These are phyloP conservation scores for Oxalis stricta DNA, from an alignment of 441 rosid genomes.

Conservation along the genomic window DNA sequence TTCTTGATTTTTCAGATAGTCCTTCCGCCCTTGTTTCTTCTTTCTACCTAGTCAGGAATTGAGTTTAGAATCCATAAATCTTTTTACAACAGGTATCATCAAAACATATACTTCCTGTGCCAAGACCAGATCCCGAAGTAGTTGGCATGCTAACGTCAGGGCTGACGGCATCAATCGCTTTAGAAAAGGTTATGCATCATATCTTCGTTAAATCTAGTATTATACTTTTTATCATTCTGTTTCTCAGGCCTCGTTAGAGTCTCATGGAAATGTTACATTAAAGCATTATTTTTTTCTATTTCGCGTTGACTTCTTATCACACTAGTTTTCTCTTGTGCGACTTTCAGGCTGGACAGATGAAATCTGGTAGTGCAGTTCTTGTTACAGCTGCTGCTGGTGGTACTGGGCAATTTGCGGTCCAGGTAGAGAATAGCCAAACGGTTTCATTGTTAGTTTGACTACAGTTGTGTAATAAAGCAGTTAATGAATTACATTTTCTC, in stretches of 20 bases:
- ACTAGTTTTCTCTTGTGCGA: slow-evolving; percentile 7
- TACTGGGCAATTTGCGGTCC: slow-evolving; percentile 97
- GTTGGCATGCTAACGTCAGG: slow-evolving; percentile 99
- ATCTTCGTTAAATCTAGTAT: background rate
- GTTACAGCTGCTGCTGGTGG: slow-evolving; percentile 99
- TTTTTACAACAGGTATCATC: slow-evolving; percentile 44
- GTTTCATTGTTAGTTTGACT: background rate
- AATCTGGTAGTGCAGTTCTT: slow-evolving; percentile 67
- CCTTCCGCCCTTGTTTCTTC: background rate
- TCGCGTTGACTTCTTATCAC: slow-evolving; percentile 12
- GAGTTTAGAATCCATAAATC: slow-evolving; percentile 3
- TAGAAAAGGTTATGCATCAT: slow-evolving; percentile 55
- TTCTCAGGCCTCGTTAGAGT: background rate
- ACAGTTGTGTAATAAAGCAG: background rate
- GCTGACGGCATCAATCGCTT: slow-evolving; percentile 85
- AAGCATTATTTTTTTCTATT: background rate
- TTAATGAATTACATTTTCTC: background rate
- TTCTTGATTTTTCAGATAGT: background rate
- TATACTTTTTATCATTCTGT: background rate
- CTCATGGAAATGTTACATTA: background rate
- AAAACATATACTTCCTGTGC: slow-evolving; percentile 73
- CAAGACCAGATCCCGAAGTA: slow-evolving; percentile 94
- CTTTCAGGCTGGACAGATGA: slow-evolving; percentile 72
- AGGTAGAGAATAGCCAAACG: slow-evolving; percentile 33
- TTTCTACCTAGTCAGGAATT: background rate